A percentile compares a stretch with the other conserved stretches of the same genome.
Conservation (phyloP, 768 basidiomycete genomes). For the Hypsizygus marmoreus region DNA sequence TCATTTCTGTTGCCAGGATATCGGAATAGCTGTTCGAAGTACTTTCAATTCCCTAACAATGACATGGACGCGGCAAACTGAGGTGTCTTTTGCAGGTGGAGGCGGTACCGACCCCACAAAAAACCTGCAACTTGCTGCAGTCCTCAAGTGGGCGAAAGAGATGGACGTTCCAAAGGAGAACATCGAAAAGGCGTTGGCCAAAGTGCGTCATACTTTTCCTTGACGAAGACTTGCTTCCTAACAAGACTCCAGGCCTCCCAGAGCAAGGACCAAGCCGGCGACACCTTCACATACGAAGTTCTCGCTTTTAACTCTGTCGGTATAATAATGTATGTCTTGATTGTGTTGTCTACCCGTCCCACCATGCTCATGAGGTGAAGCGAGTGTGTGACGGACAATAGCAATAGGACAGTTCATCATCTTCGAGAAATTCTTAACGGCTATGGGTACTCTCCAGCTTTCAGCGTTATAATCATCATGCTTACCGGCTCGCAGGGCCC, state of each 20-base stretch:
- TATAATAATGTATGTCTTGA: constrained; percentile 56
- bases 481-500: constrained; percentile 44
- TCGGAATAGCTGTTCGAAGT: constrained; percentile 63
- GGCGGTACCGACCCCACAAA: constrained; percentile 55
- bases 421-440: constrained; percentile 52
- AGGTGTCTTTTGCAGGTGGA: constrained; percentile 42
- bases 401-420: constrained; percentile 59
- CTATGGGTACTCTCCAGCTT: constrained; percentile 39
- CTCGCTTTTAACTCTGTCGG: constrained; percentile 61
- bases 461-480: background rate
- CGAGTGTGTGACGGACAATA: constrained; percentile 66
- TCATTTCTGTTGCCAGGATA: constrained; percentile 46
- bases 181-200: constrained; percentile 61
- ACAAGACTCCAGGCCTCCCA: constrained; percentile 44
- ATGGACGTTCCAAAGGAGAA: constrained; percentile 69
- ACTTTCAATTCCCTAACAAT: constrained; percentile 18
- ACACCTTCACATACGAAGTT: constrained; percentile 59
- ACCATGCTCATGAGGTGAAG: constrained; percentile 26
- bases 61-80: background rate
- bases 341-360: background rate
- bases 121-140: constrained; percentile 54
- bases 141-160: constrained; percentile 56
- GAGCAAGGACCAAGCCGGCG: constrained; percentile 48
- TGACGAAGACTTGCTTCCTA: background rate
- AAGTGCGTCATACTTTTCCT: constrained; percentile 34